Evolutionary conservation across 208 protist genomes (phyloP).

Genomic region (Acanthamoeba culbertsoni): DNA sequence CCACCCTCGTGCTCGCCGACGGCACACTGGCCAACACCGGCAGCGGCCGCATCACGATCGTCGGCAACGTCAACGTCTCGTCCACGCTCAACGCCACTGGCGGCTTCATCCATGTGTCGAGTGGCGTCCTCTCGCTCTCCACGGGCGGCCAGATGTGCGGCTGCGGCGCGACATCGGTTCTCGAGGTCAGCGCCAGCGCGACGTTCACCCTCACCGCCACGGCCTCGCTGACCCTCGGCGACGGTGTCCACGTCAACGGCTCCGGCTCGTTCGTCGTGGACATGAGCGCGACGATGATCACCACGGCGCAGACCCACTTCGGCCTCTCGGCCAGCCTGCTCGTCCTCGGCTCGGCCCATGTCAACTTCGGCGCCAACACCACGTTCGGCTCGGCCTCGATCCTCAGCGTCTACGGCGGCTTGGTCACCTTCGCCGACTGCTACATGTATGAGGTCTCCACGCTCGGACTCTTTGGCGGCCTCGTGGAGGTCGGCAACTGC

Average conservation of each 20-base stretch:
- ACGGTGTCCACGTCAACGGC: neutral
- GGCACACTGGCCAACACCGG: neutral
- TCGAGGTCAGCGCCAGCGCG: neutral
- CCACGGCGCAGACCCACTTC: neutral
- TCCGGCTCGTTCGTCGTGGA: neutral
- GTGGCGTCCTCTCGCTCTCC: neutral
- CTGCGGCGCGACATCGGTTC: neutral
- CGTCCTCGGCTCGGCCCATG: neutral
- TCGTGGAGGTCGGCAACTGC: neutral
- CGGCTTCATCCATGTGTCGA: neutral
- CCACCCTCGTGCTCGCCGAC: neutral
- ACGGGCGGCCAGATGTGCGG: neutral
- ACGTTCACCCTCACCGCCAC: neutral
- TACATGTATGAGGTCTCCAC: neutral
- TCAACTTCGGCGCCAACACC: neutral
- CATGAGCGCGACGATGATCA: neutral
- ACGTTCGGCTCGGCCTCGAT: neutral
- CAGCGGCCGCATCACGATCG: neutral
- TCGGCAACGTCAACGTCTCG: neutral
- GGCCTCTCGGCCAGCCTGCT: neutral
- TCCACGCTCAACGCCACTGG: neutral
- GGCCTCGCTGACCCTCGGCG: neutral
- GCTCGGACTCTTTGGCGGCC: neutral
- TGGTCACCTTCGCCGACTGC: constrained; percentile 32
- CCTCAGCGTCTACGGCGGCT: neutral